Conservation (phyloP, 768 basidiomycete species). For the Leccinum ochraceum region DNA sequence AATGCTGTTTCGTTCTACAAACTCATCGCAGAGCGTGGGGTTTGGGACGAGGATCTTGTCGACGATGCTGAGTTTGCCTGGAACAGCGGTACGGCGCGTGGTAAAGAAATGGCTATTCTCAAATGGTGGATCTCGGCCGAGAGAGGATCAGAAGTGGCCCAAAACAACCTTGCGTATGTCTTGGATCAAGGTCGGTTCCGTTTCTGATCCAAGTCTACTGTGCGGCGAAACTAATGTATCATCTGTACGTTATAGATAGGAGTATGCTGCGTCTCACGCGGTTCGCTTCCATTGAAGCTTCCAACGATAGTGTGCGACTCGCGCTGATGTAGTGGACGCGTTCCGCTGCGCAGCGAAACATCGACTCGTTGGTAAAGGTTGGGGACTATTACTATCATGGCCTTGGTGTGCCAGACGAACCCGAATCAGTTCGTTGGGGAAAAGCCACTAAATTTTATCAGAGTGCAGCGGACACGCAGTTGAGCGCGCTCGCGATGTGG, state of each 20-base stretch:
- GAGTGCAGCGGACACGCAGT: constrained; percentile 88
- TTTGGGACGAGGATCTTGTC: constrained; percentile 81
- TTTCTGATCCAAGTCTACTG: constrained; percentile 34
- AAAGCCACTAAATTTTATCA: constrained; percentile 95
- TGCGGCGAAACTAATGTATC: constrained; percentile 26
- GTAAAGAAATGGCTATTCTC: constrained; percentile 81
- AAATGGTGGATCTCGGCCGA: constrained; percentile 97
- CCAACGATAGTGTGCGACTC: constrained; percentile 78
- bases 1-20: constrained; percentile 94
- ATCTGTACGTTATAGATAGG: constrained; percentile 48
- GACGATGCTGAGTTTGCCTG: constrained; percentile 79
- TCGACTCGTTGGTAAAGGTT: constrained; percentile 97
- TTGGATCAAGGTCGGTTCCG: constrained; percentile 78
- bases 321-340: constrained; percentile 94
- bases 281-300: constrained; percentile 69
- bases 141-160: constrained; percentile 86
- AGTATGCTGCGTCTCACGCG: constrained; percentile 67
- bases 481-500: constrained; percentile 96
- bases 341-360: constrained; percentile 89
- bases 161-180: constrained; percentile 92
- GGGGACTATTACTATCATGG: constrained; percentile 97
- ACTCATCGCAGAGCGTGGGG: constrained; percentile 85
- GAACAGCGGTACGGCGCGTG: constrained; percentile 67
- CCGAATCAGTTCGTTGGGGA: constrained; percentile 67
- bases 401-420: constrained; percentile 72